Evolutionary conservation across 2,329 filamentous ascomycete genomes (phyloP).

Genomic region (Ampelomyces quisqualis): DNA sequence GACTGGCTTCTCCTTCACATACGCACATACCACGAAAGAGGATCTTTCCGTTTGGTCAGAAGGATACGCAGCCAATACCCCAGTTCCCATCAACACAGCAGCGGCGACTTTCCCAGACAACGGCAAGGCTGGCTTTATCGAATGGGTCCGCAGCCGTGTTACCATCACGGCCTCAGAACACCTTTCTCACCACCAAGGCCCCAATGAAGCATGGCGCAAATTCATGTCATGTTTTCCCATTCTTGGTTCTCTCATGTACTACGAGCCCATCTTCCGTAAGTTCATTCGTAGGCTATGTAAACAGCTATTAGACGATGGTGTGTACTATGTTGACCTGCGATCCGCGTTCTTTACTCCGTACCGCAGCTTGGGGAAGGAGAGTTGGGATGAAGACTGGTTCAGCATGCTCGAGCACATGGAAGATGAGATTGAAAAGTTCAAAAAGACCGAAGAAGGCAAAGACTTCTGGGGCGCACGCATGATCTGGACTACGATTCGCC

Average conservation of each 20-base stretch:
- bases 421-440: conserved; percentile 78
- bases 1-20: conserved; percentile 61
- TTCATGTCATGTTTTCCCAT: conserved; percentile 75
- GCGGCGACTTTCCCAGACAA: conserved; percentile 74
- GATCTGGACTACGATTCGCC: conserved; percentile 79
- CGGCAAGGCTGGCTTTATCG: conserved; percentile 69
- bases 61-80: conserved; percentile 60
- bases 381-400: conserved; percentile 65
- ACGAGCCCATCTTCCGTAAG: conserved; percentile 82
- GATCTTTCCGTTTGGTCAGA: conserved; percentile 64
- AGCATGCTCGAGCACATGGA: conserved; percentile 71
- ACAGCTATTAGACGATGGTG: conserved; percentile 74
- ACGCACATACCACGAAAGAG: conserved; percentile 44
- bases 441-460: conserved; percentile 66
- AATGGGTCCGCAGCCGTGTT: conserved; percentile 73
- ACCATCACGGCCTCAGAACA: conserved; percentile 72
- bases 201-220: conserved; percentile 81
- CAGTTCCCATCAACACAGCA: conserved; percentile 60
- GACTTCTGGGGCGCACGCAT: conserved; percentile 81
- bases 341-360: conserved; percentile 73
- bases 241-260: conserved; percentile 73
- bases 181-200: conserved; percentile 76
- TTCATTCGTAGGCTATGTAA: conserved; percentile 72
- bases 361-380: conserved; percentile 63
- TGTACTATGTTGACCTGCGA: conserved; percentile 81